Evolutionary conservation across 257 asterid species (phyloP), one percentile per base, ranked within the genome.

Genomic region (Solanum tacnaense): DNA sequence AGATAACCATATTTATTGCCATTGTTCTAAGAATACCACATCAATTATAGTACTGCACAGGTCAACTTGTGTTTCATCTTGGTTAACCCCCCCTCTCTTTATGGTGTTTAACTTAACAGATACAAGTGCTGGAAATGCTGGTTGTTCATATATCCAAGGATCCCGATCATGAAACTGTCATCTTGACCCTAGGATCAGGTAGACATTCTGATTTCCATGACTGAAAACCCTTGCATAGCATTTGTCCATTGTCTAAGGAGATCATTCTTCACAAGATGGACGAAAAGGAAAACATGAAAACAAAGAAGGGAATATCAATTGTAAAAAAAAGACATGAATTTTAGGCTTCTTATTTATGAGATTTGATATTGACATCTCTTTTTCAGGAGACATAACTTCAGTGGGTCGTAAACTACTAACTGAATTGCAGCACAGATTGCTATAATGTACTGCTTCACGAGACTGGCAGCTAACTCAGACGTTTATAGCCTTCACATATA

Each of bases 151-250:
- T 87, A 84, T 88, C 87, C 15, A 70, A 82, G 84, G 86, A 92
- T 74, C 89, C 86, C 35, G 25, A 16, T 67, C 86, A 56, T 84
- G 88, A 88, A 46, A 85, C 70, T 78, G 90, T 92, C 62, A 81
- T 92, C 87, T 86, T 90, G 90, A 89, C 94, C 25, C 46, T 90
- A 44, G 92, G 92, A 83, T 87, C 92, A 67, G 92, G 94, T 90
- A 56, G 13, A 87, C 65, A 5, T 39, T 68, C 62, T 83, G 16
- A 9, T 46, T 46, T 46, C 38, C 10, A 27, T 31, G 85, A 81
- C 68, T 81, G 70, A 20, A 82, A 82, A 18, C 70, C 27, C 70
- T 18, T 82, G 7, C 3, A 81, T 49, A 31, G 3, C 27, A 44
- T 5, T 79, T 2, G 67, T 46, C 31, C 70, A 10, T 44, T 82